Evolutionary conservation across 306 rosid genomes (phyloP), one percentile per base, ranked within the genome.

Genomic region (Pyrus betulifolia): DNA sequence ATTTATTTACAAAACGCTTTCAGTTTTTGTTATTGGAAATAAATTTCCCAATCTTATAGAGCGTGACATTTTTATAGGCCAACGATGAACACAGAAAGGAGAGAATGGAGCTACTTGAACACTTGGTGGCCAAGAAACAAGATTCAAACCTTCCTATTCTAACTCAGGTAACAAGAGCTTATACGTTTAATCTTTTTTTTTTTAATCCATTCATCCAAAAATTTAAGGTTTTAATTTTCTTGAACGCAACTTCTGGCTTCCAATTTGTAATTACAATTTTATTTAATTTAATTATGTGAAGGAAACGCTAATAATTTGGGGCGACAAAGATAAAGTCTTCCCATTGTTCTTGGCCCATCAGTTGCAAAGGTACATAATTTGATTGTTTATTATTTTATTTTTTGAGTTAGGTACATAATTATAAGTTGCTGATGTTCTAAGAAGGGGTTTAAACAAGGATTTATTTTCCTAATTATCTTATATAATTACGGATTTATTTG

Each of bases 251-350:
- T 2, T 70, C 13, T 3, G 31, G 27, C 55, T 4, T 51, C 30
- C 49, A 4, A n/a, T 51, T 76, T 15, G 15, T 5, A 15, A 38
- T 21, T 18, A 54, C 31, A 4, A 19, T 44, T 46, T 11, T 17
- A 40, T 15, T 14, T 69, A 57, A 40, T 8, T 13, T 22, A 8
- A 5, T 42, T 62, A 30, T 10, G 15, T 61, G 73, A 73, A 86
- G 86, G 83, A 82, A 76, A 81, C 83, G n/a, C 81, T 86, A 54
- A 59, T 86, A 51, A 44, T 84, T 45, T 82, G 90, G 84, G 90
- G 90, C 40, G 84, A 86, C 62, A 72, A 79, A 68, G 87, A 86
- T 54, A 27, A 27, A 4, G 54, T 84, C 31, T 84, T 81, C 59
- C 87, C 86, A 10, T 18, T 86, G 23, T 40, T 5, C 63, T 46